Base-by-base conservation (phyloP, 2,329 filamentous ascomycete species). In the Cladophialophora exuberans region DNA sequence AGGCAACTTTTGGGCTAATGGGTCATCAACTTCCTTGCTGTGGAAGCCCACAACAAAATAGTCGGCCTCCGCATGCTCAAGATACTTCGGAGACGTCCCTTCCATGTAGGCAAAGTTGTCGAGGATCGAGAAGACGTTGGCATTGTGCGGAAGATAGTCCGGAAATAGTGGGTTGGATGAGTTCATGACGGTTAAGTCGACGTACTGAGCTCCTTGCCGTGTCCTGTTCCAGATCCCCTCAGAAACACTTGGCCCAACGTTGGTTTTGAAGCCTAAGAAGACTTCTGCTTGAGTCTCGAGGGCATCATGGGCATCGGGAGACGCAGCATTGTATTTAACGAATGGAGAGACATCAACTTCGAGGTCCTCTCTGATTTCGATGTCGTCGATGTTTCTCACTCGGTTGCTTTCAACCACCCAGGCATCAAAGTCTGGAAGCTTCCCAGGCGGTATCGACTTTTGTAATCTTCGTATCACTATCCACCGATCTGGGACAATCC, bases 1-100 rank as follows among this genome's bases (percentile, higher is more conserved):
- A 7, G 28, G 28, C 6, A 31, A 7, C 28, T 13, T 7, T 5
- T 36, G 11, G 7, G 10, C 33, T 11, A 52, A n/a, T 3, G 48
- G 48, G 22, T 38, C 35, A n/a, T 33, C 15, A 6, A 6, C n/a
- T 4, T 5, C 6, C 5, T 3, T 9, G 9, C 5, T 62, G 30
- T 76, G 71, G 73, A 73, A 77, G 4, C 75, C 74, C 1, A 77
- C 10, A 0, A 77, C 60, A 55, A 72, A 73, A 56, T 77, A 77
- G 57, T 62, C 68, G 0, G 69, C 70, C 0, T 55, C 64, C 11
- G 70, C 73, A 0, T 51, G 7, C 1, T 56, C 18, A 0, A 73
- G 58, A 36, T 67, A 66, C n/a, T n/a, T n/a, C n/a, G n/a, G n/a
- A n/a, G n/a, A n/a, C 10, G 64, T 36, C 4, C 52, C 46, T 6